Evolutionary conservation across 768 basidiomycete genomes (phyloP), one percentile per base, ranked within the genome.

Genomic region (Russula earlei): DNA sequence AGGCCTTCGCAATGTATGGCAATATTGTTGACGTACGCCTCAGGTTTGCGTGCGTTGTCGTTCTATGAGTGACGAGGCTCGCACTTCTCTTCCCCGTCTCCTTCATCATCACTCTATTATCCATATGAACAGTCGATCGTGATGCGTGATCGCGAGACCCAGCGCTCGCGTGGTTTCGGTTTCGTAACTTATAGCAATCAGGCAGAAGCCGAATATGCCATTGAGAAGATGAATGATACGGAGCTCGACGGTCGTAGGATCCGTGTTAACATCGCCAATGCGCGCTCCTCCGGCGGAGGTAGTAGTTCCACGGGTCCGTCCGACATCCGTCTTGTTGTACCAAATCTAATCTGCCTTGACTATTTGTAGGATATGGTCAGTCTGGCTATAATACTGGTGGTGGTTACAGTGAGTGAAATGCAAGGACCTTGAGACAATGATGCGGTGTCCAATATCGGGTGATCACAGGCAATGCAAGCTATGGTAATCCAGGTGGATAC

Each of bases 121-220:
- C 24, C 46, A 40, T 22, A 43, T 56, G 63, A 64, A 55, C 47
- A 96, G 91, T 88, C 87, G 65, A 92, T 95, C 74, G 92, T 95
- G 71, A 95, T 95, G 93, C 87, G 91, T 75, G 94, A 98, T 75
- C 91, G 93, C 69, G 95, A 96, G 68, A 97, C 95, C 63, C 89
- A 91, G 58, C 91, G 94, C 68, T 95, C 91, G 62, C 87, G 94
- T 68, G 94, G 94, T 67, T 97, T 97, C 70, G 94, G 94, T 60
- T 97, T 97, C 73, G 93, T 97, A 59, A 93, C 89, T 52, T 93
- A 75, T 70, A 70, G 75, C 61, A 68, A 70, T 46, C 42, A 66
- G 12, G 65, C 71, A 29, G 91, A 95, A 69, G 94, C 94, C 43
- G 74, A 86, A 11, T 75, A 75, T 58, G 92, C 94, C 43, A 95